phyloP scores from a whole-genome alignment of 805 yeast genomes.

The Lipomyces japonicus region DNA sequence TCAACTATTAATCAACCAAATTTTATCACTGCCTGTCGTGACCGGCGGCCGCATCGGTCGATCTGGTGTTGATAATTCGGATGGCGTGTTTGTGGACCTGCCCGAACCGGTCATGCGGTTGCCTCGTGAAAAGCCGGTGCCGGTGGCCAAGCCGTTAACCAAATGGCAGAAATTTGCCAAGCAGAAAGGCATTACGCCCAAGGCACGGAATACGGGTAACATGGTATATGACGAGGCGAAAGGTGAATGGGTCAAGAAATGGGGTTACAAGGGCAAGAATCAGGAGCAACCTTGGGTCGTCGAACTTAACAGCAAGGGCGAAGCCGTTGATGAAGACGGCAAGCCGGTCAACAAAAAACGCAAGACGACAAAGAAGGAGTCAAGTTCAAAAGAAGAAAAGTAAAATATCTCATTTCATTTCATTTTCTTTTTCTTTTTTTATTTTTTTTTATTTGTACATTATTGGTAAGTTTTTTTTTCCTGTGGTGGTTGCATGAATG shows the following conservation, averaged over 20 bases:
- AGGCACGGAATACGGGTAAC: slow-evolving; percentile 77
- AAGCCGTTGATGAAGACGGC: slow-evolving; percentile 52
- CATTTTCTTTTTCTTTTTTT: too few species aligned
- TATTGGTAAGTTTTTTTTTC: too few species aligned
- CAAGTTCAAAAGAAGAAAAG: slow-evolving; percentile 6
- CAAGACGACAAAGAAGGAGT: slow-evolving; percentile 47
- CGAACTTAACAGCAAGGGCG: slow-evolving; percentile 77
- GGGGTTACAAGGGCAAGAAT: slow-evolving; percentile 96
- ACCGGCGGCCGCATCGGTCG: slow-evolving; percentile 73
- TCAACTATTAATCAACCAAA: slow-evolving; percentile 85
- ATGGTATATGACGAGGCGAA: slow-evolving; percentile 82
- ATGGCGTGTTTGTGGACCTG: slow-evolving; percentile 71
- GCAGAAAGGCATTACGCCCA: slow-evolving; percentile 88
- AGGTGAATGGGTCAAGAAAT: slow-evolving; percentile 95
- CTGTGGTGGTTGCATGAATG: too few species aligned
- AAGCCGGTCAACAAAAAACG: slow-evolving; percentile 75
- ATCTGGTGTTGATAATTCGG: slow-evolving; percentile 55
- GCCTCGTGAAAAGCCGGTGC: slow-evolving; percentile 95
- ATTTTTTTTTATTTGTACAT: too few species aligned
- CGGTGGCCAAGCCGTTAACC: slow-evolving; percentile 86
- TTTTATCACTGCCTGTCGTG: slow-evolving; percentile 82
- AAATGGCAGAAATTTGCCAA: slow-evolving; percentile 97
- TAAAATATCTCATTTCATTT: too few species aligned
- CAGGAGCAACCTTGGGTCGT: slow-evolving; percentile 96
- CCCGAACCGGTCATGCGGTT: slow-evolving; percentile 78